Base-by-base conservation (phyloP, 2,329 filamentous ascomycete genomes). In the Hypoxylon sp. region DNA sequence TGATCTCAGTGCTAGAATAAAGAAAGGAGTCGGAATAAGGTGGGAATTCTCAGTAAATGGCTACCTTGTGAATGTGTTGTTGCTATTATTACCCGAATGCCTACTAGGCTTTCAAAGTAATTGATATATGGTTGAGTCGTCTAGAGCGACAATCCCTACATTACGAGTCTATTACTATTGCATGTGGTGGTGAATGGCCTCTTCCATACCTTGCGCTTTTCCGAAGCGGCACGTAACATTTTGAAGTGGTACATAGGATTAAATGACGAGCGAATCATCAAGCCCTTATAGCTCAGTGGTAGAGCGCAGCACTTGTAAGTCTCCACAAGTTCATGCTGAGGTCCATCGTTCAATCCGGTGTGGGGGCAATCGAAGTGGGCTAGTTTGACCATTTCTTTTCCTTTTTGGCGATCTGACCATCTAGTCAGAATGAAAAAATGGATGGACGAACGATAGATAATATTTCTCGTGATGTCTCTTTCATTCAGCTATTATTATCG, bases 321-420 rank as follows among this genome's bases (percentile, higher is more conserved):
- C 33, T 36, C n/a, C 40, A 49, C 52, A 60, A 57, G 58, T 32
- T 18, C 28, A 67, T 67, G 64, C 53, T 51, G 56, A 67, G 64
- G 64, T 67, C 64, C 64, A 64, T 67, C 64, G 64, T 67, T 67
- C 64, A 64, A 67, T 67, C 64, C 64, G 64, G 64, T 64, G 64
- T 55, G 64, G 64, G 61, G 64, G 64, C 64, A 67, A 5, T 30
- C 11, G 32, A 4, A 2, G 2, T 4, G 14, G 3, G 12, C 0
- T 12, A 30, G 28, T n/a, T n/a, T n/a, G n/a, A n/a, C n/a, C n/a
- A n/a, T n/a, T n/a, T n/a, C n/a, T n/a, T n/a, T n/a, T n/a, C n/a
- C n/a, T n/a, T n/a, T n/a, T n/a, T n/a, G n/a, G n/a, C n/a, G n/a
- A n/a, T n/a, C n/a, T n/a, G n/a, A n/a, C n/a, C n/a, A n/a, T n/a